A percentile compares a stretch with the other conserved stretches of the same genome.
phyloP scores from a whole-genome alignment of 2,329 filamentous ascomycete genomes.

The Exophiala viscosa region DNA sequence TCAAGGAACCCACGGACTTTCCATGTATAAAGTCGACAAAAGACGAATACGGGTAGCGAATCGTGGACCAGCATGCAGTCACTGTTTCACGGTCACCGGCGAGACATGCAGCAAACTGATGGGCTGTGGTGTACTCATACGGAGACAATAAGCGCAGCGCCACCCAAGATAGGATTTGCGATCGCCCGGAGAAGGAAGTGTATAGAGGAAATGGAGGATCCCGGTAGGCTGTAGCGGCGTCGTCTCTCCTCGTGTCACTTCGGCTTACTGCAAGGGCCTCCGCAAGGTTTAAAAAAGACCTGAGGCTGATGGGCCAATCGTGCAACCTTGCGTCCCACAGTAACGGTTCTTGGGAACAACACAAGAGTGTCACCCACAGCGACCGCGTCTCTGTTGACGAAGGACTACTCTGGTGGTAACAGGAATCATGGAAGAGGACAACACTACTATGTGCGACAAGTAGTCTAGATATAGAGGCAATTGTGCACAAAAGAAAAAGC shows the following conservation, averaged over 20 bases:
- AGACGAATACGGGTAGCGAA: background rate
- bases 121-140: background rate
- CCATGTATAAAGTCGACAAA: too few relatives aligned
- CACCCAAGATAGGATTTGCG: background rate
- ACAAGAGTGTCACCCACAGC: background rate
- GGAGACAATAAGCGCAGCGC: background rate
- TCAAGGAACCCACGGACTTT: too few relatives aligned
- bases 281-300: background rate
- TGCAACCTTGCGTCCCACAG: background rate
- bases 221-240: background rate
- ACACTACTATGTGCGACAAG: too few relatives aligned
- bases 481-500: too few relatives aligned
- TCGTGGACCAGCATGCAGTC: background rate
- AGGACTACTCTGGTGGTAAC: too few relatives aligned
- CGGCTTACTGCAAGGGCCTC: background rate
- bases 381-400: too few relatives aligned
- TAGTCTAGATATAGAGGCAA: too few relatives aligned
- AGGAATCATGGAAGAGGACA: too few relatives aligned
- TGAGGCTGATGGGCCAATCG: background rate
- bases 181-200: background rate
- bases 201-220: background rate
- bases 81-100: slow-evolving; percentile 6
- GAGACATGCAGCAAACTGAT: slow-evolving; percentile 1
- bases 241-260: background rate
- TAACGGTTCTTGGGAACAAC: slow-evolving; percentile 1